Percentiles rank a stretch among this genome's conserved stretches.
Conservation (phyloP, 2,329 filamentous ascomycete genomes). For the Ophiostoma sp. region DNA sequence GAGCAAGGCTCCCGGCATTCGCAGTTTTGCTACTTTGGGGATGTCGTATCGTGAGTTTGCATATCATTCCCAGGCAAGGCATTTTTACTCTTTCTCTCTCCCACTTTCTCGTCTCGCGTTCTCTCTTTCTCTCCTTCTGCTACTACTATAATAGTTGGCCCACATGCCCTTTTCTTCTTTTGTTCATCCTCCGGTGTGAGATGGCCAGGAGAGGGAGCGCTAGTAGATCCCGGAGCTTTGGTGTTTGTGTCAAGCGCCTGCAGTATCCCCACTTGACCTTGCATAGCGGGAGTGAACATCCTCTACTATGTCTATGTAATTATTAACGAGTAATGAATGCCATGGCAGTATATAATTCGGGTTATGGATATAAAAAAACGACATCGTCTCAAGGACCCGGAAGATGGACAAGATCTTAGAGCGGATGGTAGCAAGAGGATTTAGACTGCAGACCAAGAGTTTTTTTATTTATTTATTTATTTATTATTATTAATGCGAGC, state of each 20-base stretch:
- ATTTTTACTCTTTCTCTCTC: neutral
- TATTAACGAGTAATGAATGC: neutral
- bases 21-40: conserved; percentile 4
- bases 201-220: conserved; percentile 5
- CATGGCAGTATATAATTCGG: neutral
- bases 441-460: too few species aligned
- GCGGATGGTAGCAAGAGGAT: too few species aligned
- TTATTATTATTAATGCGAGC: too few species aligned
- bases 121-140: neutral
- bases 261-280: neutral
- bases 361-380: neutral
- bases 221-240: conserved; percentile 18
- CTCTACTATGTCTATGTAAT: neutral
- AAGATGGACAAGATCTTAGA: neutral
- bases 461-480: too few species aligned
- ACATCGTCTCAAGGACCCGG: neutral
- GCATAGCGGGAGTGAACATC: neutral
- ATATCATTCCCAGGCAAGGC: neutral
- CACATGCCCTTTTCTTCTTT: conserved; percentile 15
- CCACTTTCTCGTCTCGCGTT: neutral
- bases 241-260: neutral
- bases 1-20: conserved; percentile 6
- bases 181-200: conserved; percentile 17
- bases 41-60: neutral
- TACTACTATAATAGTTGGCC: neutral